Base-by-base conservation (phyloP, 2,329 filamentous ascomycete genomes). In the Fusarium sp. region DNA sequence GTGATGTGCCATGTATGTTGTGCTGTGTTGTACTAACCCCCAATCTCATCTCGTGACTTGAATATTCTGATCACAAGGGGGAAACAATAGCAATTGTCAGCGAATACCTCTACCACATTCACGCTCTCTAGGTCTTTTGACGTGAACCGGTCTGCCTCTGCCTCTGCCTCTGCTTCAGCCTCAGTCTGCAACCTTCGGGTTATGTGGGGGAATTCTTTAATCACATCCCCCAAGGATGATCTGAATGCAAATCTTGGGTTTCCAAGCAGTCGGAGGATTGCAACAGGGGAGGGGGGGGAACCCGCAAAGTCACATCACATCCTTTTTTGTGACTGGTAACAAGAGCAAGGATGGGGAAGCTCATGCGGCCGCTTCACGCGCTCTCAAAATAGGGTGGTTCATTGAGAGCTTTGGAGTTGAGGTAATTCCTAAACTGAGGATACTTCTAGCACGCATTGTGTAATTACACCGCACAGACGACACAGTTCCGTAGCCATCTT, bases 291-390 rank as follows among this genome's bases (percentile, higher is more conserved):
- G 66, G 63, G 9, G 11, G 24, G 24, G 11, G 24, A 7, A 7
- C 28, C 28, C 11, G 28, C 28, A 30, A 37, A 37, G 35, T 37
- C 35, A 37, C 17, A n/a, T 37, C 35, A 37, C 17, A 37, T n/a
- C 35, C 17, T n/a, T 15, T 15, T 35, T 37, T 73, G 59, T 71
- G 70, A 71, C 67, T 54, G 70, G 71, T 74, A 67, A 71, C 55
- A 67, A 65, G 40, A 49, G 50, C 67, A 56, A 51, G 67, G 57
- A 50, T 64, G 39, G 33, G 32, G 56, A 57, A 64, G 62, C 70
- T 73, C 65, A 73, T 73, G 70, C 70, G 70, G 62, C 68, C 68
- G 63, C 71, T 71, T 40, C 60, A 70, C 54, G 71, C 65, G 67
- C 69, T 10, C 28, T 30, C 28, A 30, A 30, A 30, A 13, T 26